A percentile compares a stretch with the other conserved stretches of the same genome.
Conservation (phyloP, 2,329 filamentous ascomycete genomes). For the Gliomastix tumulicola region DNA sequence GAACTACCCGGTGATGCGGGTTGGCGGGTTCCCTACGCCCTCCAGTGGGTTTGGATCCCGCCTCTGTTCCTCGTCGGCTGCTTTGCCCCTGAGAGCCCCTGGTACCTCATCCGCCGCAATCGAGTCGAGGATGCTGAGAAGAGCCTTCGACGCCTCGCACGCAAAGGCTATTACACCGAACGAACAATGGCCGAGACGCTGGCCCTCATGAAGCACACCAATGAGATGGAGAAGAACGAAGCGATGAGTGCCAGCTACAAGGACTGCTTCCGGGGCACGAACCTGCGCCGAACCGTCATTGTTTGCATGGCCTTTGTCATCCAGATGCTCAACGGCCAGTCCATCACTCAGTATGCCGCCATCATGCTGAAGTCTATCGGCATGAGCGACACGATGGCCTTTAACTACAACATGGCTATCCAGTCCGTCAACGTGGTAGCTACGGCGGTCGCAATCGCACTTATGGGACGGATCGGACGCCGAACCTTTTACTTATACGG, state of each 20-base stretch:
- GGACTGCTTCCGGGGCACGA: constrained; percentile 30
- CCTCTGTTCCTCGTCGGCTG: constrained; percentile 19
- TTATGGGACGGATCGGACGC: constrained; percentile 28
- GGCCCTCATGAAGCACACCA: constrained; percentile 33
- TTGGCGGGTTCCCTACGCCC: constrained; percentile 27
- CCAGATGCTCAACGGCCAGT: constrained; percentile 27
- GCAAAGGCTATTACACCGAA: constrained; percentile 23
- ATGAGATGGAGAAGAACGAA: constrained; percentile 26
- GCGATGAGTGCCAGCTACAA: constrained; percentile 23
- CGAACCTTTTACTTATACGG: constrained; percentile 31
- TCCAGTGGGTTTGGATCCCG: constrained; percentile 37
- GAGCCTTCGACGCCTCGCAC: constrained; percentile 18
- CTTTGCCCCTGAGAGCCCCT: constrained; percentile 36
- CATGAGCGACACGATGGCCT: constrained; percentile 31
- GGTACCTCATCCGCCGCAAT: constrained; percentile 28
- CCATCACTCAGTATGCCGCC: constrained; percentile 46
- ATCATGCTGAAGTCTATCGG: constrained; percentile 45
- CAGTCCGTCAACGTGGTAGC: constrained; percentile 35
- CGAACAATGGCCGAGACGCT: constrained; percentile 28
- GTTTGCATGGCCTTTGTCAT: constrained; percentile 18
- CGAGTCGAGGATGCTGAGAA: constrained; percentile 19
- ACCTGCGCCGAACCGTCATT: constrained; percentile 29
- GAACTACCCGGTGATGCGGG: constrained; percentile 8
- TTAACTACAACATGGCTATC: constrained; percentile 39
- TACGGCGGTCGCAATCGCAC: constrained; percentile 28